Percentiles rank a stretch among this genome's conserved stretches.
Conservation (phyloP, 306 rosid species). For the Sesbania bispinosa region DNA sequence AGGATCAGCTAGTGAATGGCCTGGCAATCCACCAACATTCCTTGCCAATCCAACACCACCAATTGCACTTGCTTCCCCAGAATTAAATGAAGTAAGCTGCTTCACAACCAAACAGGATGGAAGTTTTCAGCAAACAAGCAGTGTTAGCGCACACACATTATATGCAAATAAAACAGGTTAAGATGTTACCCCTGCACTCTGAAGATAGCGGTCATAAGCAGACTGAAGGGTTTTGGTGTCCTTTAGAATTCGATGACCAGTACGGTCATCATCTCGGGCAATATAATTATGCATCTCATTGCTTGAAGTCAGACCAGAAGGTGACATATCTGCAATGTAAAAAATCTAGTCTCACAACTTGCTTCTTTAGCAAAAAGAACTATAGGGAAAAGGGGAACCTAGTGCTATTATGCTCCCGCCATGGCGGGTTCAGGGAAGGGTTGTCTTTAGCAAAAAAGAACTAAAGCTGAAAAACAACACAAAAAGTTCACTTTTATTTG, state of each 20-base stretch:
- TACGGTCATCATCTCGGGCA: constrained; percentile 45
- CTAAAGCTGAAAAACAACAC: background rate
- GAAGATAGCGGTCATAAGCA: constrained; percentile 87
- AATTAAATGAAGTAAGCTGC: constrained; percentile 55
- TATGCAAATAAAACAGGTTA: constrained; percentile 18
- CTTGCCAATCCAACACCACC: constrained; percentile 61
- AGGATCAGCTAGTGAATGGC: constrained; percentile 49
- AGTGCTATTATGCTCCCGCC: too few relatives aligned
- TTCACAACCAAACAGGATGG: constrained; percentile 30
- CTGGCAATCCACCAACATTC: constrained; percentile 48
- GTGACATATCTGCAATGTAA: constrained; percentile 41
- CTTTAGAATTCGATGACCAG: constrained; percentile 46
- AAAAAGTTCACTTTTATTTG: background rate
- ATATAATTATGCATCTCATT: constrained; percentile 63
- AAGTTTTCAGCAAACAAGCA: constrained; percentile 28
- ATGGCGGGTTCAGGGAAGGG: too few relatives aligned
- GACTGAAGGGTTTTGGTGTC: constrained; percentile 66
- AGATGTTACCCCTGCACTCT: constrained; percentile 58
- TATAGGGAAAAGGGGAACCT: too few relatives aligned
- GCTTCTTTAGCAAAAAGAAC: background rate
- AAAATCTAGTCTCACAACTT: constrained; percentile 2
- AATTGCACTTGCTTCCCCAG: constrained; percentile 57
- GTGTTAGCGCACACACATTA: background rate
- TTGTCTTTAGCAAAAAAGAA: background rate
- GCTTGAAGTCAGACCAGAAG: constrained; percentile 53